A percentile compares a stretch with the other conserved stretches of the same genome.
Evolutionary conservation across 371 early-diverging fungal genomes (phyloP).

Genomic region (Entomophthora muscae): DNA sequence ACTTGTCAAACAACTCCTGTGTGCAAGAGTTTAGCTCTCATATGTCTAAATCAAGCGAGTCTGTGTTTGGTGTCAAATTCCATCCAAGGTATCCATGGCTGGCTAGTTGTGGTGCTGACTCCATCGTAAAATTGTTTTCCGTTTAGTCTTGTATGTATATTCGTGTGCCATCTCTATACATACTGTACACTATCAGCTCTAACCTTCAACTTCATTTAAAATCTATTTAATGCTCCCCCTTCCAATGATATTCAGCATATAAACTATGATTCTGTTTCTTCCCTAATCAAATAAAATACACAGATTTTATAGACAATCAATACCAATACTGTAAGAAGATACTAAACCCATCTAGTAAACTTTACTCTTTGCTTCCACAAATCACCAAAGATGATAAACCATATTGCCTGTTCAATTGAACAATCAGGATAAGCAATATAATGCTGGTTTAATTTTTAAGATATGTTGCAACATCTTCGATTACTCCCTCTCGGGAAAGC

Average conservation of each 20-base stretch:
- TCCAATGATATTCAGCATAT: constrained; percentile 14
- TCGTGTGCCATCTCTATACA: constrained; percentile 18
- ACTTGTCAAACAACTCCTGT: constrained; percentile 41
- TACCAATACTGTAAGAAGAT: no score
- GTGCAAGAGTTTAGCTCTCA: constrained; percentile 67
- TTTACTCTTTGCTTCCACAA: no score
- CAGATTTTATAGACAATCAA: no score
- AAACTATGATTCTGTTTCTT: no score
- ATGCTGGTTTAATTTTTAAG: no score
- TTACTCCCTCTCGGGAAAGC: no score
- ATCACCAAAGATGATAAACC: no score
- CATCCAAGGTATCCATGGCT: constrained; percentile 43
- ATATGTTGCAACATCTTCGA: no score
- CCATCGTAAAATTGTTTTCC: constrained; percentile 32
- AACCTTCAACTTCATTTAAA: constrained; percentile 22
- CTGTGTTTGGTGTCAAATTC: constrained; percentile 45
- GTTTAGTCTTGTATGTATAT: background rate
- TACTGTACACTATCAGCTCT: constrained; percentile 57
- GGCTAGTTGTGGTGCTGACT: constrained; percentile 64
- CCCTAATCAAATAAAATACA: no score
- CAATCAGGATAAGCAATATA: no score
- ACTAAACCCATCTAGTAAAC: no score
- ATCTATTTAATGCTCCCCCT: background rate
- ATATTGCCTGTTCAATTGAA: no score
- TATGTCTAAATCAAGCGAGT: constrained; percentile 56